Conservation (phyloP, 2,329 filamentous ascomycete species). For the Fusarium anthophilum region DNA sequence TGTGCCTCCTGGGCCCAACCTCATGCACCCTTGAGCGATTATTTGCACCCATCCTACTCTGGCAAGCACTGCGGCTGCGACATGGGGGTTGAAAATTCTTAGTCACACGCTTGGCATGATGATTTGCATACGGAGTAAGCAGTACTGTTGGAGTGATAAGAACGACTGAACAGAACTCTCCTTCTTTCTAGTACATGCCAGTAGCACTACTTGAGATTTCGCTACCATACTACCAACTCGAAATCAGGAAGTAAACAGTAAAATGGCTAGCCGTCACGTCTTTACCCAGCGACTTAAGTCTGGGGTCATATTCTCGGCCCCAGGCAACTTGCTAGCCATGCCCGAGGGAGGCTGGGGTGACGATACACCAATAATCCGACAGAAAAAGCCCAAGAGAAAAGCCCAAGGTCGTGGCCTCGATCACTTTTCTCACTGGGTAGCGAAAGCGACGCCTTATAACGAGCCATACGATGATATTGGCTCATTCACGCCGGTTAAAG, state of each 20-base stretch:
- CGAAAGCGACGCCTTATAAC: neutral
- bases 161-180: neutral
- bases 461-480: neutral
- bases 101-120: neutral
- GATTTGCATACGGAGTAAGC: neutral
- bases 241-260: fast-evolving
- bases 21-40: neutral
- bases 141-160: neutral
- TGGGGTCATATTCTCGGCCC: neutral
- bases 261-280: neutral
- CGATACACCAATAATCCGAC: neutral
- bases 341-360: neutral
- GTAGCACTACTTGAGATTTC: too few species aligned
- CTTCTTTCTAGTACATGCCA: fast-evolving
- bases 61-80: neutral
- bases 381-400: neutral
- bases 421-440: neutral
- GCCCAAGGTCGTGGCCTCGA: fast-evolving
- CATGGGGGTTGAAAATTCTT: neutral
- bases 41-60: too few species aligned
- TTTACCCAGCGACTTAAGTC: neutral
- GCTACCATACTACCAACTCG: fast-evolving
- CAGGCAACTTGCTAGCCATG: fast-evolving
- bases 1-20: neutral
- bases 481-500: neutral